These are phyloP conservation scores for Solanum tarijense DNA, from an alignment of 257 asterid species.

Conservation along the genomic window DNA sequence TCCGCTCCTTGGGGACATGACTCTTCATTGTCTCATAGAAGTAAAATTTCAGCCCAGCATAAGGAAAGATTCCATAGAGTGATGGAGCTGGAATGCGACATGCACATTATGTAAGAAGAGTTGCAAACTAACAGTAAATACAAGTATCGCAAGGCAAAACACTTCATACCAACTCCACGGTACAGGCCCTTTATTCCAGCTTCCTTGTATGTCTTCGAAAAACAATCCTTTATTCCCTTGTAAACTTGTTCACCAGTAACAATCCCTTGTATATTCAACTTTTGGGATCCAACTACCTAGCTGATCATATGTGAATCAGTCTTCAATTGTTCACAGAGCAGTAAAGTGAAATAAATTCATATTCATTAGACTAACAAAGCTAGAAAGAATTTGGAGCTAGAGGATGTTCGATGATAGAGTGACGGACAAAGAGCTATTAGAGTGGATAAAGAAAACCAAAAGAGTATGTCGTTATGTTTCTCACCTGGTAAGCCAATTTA, in stretches of 20 bases:
- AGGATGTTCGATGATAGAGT: not conserved
- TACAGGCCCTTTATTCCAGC: slow-evolving; percentile 79
- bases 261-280: slow-evolving; percentile 25
- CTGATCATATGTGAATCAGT: slow-evolving; percentile 17
- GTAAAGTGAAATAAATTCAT: not conserved
- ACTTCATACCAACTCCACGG: slow-evolving; percentile 76
- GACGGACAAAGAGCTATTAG: not conserved
- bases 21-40: slow-evolving; percentile 92
- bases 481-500: slow-evolving; percentile 85
- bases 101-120: slow-evolving; percentile 1
- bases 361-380: too few species aligned
- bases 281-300: slow-evolving; percentile 61
- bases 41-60: slow-evolving; percentile 87
- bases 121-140: not conserved
- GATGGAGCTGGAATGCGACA: slow-evolving; percentile 60
- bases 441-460: too few species aligned
- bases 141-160: not conserved
- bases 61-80: slow-evolving; percentile 85
- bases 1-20: slow-evolving; percentile 58
- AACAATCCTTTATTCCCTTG: slow-evolving; percentile 75
- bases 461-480: not conserved
- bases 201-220: slow-evolving; percentile 71
- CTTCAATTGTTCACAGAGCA: not conserved
- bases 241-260: slow-evolving; percentile 38
- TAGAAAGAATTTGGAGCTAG: not conserved